Evolutionary conservation across 1,284 basidiomycete species (phyloP).

Genomic region (Ceratobasidium sp.): DNA sequence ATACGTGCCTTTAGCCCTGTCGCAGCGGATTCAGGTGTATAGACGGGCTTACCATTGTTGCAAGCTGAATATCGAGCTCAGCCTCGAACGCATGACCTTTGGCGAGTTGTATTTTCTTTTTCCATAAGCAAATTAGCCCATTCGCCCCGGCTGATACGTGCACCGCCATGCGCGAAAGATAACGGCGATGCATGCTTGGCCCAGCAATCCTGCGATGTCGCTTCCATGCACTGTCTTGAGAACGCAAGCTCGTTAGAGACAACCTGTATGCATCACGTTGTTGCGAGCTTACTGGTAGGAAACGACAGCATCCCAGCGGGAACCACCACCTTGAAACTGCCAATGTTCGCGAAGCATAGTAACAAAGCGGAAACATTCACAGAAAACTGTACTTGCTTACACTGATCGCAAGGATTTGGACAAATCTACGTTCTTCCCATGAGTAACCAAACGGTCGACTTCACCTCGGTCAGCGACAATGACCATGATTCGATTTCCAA

Average conservation of each 20-base stretch:
- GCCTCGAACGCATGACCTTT: constrained; percentile 2
- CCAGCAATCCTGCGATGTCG: constrained; percentile 13
- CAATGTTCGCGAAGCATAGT: too few species aligned
- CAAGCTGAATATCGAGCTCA: constrained; percentile 1
- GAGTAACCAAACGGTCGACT: constrained; percentile 1
- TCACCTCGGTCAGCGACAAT: constrained; percentile 14
- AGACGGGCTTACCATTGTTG: neutral
- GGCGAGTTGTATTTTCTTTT: neutral
- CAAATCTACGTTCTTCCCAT: constrained; percentile 5
- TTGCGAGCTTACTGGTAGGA: neutral
- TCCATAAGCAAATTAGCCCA: constrained; percentile 3
- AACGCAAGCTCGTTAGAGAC: neutral
- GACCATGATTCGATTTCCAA: constrained; percentile 1
- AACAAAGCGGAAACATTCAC: too few species aligned
- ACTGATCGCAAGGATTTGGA: neutral
- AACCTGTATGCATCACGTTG: neutral
- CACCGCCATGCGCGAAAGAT: constrained; percentile 12
- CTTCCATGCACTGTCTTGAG: constrained; percentile 22
- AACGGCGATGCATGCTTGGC: constrained; percentile 1
- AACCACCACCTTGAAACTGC: constrained; percentile 9
- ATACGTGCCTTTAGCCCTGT: neutral
- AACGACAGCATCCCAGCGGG: constrained; percentile 1
- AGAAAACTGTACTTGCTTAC: neutral
- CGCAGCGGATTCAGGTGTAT: neutral
- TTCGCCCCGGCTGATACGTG: neutral